Evolutionary conservation across 2,329 filamentous ascomycete genomes (phyloP), one percentile per base, ranked within the genome.

Genomic region (Coleophoma cylindrospora): DNA sequence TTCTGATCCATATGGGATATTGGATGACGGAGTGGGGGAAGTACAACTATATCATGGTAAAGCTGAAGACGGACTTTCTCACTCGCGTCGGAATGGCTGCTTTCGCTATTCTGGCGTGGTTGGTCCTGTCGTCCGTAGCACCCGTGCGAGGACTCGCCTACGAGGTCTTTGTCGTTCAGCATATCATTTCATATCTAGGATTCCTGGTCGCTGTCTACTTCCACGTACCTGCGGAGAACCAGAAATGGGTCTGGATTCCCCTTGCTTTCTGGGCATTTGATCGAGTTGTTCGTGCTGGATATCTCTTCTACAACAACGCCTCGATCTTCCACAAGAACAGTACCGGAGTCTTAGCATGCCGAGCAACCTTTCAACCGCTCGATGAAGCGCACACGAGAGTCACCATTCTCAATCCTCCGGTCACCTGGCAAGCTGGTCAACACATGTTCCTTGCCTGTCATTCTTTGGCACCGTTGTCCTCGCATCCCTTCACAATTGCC

Each of bases 401-500:
- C 52, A 77, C 75, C 1, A 75, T 86, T 41, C 60, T 68, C 2
- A 72, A 79, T 19, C 77, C 78, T 1, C 73, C 76, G 2, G 72
- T 84, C 46, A 66, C 61, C 15, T 87, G 83, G 83, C 71, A 64
- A 27, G 73, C 83, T 3, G 83, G 83, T 1, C 82, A 86, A 53
- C 82, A 86, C 60, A 72, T 80, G 0, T 83, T 84, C 56, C 66
- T 86, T 2, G 77, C 77, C 5, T 83, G 72, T 57, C 82, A 77
- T 57, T 71, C 70, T 0, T 61, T 83, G 36, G 71, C 73, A 15
- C 80, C 79, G 1, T 64, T 86, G 2, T 79, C 85, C 58, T 77
- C 75, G 21, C 83, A 87, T 55, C 83, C 83, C 0, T 86, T 86
- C 59, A 85, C 81, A 1, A 80, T 86, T 51, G 68, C 77, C 3